phyloP scores from a whole-genome alignment of 805 yeast species.

The Kodamaea nitidulidarum region DNA sequence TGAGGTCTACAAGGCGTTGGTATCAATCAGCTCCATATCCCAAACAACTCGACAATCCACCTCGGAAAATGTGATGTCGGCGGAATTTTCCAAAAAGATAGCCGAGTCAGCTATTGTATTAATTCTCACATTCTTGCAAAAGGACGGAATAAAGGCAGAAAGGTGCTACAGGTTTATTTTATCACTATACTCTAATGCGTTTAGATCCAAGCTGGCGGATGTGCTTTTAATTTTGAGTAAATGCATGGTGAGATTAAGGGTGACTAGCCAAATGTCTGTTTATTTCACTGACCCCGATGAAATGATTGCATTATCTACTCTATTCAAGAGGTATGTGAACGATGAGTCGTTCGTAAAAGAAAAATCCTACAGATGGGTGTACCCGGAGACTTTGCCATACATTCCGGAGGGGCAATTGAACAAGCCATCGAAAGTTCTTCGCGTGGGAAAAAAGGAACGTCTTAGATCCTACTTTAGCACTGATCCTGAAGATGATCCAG shows the following conservation, averaged over 20 bases:
- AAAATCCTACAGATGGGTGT: slow-evolving; percentile 45
- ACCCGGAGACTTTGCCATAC: slow-evolving; percentile 53
- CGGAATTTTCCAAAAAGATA: slow-evolving; percentile 14
- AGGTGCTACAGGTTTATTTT: slow-evolving; percentile 29
- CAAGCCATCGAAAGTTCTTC: slow-evolving; percentile 31
- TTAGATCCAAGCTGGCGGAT: slow-evolving; percentile 30
- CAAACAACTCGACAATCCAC: slow-evolving; percentile 2
- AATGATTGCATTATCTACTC: slow-evolving; percentile 62
- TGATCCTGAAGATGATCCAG: slow-evolving; percentile 3
- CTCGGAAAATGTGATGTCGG: neutral
- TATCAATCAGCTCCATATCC: slow-evolving; percentile 6
- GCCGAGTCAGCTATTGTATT: slow-evolving; percentile 24
- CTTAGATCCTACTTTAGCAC: neutral
- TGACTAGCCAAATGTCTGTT: slow-evolving; percentile 40
- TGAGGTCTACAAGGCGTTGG: slow-evolving; percentile 7
- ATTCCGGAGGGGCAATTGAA: slow-evolving; percentile 44
- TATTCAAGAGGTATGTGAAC: slow-evolving; percentile 43
- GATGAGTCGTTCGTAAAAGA: slow-evolving; percentile 19
- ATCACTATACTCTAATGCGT: slow-evolving; percentile 32
- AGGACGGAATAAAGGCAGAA: slow-evolving; percentile 24
- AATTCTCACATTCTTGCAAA: slow-evolving; percentile 21
- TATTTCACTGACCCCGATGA: slow-evolving; percentile 53
- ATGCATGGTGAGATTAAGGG: slow-evolving; percentile 52
- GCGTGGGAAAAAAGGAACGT: slow-evolving; percentile 2
- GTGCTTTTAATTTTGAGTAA: slow-evolving; percentile 47